Evolutionary conservation across 2,329 filamentous ascomycete genomes (phyloP).

Genomic region (Paraconiothyrium sp.): DNA sequence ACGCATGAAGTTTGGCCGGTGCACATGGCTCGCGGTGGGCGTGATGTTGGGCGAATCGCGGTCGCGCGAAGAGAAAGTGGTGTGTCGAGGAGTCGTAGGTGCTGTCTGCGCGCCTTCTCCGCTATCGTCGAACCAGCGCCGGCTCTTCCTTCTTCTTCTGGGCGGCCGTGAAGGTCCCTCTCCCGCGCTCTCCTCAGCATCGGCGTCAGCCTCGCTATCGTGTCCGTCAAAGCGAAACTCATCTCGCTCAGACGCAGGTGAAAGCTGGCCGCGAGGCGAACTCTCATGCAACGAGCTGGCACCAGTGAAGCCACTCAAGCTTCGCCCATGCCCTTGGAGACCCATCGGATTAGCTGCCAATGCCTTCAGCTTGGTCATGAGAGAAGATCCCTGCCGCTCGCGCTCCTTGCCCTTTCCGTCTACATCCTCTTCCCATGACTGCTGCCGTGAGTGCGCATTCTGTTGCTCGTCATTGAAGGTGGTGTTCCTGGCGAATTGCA

Average conservation of each 20-base stretch:
- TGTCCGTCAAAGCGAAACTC: slow-evolving; percentile 62
- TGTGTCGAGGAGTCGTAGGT: slow-evolving; percentile 71
- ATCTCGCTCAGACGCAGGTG: slow-evolving; percentile 60
- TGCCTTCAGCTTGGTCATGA: slow-evolving; percentile 82
- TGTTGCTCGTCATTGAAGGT: slow-evolving; percentile 56
- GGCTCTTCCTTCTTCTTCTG: slow-evolving; percentile 71
- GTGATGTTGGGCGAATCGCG: slow-evolving; percentile 51
- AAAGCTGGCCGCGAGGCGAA: slow-evolving; percentile 51
- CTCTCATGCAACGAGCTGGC: slow-evolving; percentile 52
- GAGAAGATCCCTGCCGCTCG: slow-evolving; percentile 64
- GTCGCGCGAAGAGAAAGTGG: slow-evolving; percentile 61
- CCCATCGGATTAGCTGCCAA: slow-evolving; percentile 66
- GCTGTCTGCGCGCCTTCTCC: slow-evolving; percentile 65
- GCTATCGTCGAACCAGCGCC: slow-evolving; percentile 63
- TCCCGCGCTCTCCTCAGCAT: slow-evolving; percentile 86
- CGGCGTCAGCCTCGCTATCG: slow-evolving; percentile 77
- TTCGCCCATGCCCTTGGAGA: slow-evolving; percentile 60
- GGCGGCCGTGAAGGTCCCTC: slow-evolving; percentile 61
- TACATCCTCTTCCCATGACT: slow-evolving; percentile 72
- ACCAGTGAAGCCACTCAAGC: slow-evolving; percentile 58
- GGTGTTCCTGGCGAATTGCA: slow-evolving; percentile 73
- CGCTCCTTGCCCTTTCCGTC: slow-evolving; percentile 66
- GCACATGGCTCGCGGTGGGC: slow-evolving; percentile 34
- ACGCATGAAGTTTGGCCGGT: slow-evolving; percentile 61
- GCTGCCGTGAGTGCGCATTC: slow-evolving; percentile 65